Evolutionary conservation across 2,329 filamentous ascomycete species (phyloP), one percentile per base, ranked within the genome.

Genomic region (Fusarium compactum): DNA sequence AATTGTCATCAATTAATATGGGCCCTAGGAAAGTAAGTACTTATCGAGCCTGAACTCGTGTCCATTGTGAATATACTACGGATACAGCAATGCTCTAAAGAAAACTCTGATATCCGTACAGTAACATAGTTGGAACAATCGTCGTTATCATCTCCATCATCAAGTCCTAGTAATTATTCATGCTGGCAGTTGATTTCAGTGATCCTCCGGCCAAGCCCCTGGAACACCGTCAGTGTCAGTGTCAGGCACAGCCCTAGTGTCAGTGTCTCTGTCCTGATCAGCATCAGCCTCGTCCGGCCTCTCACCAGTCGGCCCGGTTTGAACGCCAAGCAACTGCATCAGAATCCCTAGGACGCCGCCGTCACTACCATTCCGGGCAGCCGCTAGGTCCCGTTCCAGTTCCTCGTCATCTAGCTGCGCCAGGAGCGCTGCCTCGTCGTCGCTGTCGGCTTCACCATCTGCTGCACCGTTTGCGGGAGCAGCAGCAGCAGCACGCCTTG

Each of bases 121-220:
- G 10, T n/a, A 24, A 34, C 8, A 41, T 52, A 27, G 11, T 16
- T 25, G 22, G n/a, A 34, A 62, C 38, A 40, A 44, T 43, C 34
- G 18, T n/a, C 29, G 53, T 46, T 34, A 14, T 40, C 25, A 24
- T 40, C 32, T 27, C 16, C 15, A 7, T 32, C 10, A 14, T 52
- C 48, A 38, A 50, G 40, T 29, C 29, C 30, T 38, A 46, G 20
- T 62, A 7, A 38, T 38, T n/a, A 58, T 40, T 41, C 25, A 58
- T 56, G 56, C 61, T 53, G 44, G 40, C 53, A 43, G 58, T 58
- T 50, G 44, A 48, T 60, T 32, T 70, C 65, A 62, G 52, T 55
- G 53, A 27, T 76, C 77, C n/a, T 73, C 75, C 18, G 80, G 80
- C 80, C 80, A 81, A 32, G 78, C 76, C 32, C 80, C 80, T 15